phyloP scores from a whole-genome alignment of 75 land plant species.

The Adiantum capillusveneris region DNA sequence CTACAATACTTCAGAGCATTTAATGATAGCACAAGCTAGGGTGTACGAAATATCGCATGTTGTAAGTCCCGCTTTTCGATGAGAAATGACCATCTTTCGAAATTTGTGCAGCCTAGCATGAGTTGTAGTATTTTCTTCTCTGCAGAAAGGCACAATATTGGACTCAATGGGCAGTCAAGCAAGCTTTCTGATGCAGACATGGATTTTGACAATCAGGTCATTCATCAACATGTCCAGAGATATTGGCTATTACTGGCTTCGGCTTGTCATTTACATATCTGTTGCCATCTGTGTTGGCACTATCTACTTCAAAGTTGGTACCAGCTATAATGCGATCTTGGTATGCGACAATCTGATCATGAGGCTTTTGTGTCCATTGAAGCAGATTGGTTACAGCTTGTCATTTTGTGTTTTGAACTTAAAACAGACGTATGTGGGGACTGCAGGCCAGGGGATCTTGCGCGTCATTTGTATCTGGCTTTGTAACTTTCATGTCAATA shows the following conservation, averaged over 20 bases:
- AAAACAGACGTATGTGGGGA: not conserved
- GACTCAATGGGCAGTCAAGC: slow-evolving; percentile 89
- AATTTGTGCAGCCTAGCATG: no score
- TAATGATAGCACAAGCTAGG: slow-evolving; percentile 5
- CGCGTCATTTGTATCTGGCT: slow-evolving; percentile 80
- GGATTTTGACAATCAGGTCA: slow-evolving; percentile 66
- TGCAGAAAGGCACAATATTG: slow-evolving; percentile 77
- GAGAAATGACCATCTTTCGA: no score
- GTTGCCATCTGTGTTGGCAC: slow-evolving; percentile 92
- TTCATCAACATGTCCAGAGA: slow-evolving; percentile 95
- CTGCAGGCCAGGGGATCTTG: slow-evolving; percentile 88
- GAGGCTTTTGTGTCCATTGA: not conserved
- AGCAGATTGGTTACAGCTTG: not conserved
- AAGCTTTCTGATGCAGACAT: slow-evolving; percentile 78
- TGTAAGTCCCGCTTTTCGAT: not conserved
- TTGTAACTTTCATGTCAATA: slow-evolving; percentile 87
- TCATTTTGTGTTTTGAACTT: not conserved
- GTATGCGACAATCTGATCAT: slow-evolving; percentile 21
- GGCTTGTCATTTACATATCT: slow-evolving; percentile 83
- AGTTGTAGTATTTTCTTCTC: not conserved
- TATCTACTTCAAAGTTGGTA: slow-evolving; percentile 76
- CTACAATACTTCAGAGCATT: slow-evolving; percentile 4
- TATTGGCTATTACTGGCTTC: slow-evolving; percentile 95
- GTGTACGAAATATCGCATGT: slow-evolving; percentile 6
- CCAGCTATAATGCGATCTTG: slow-evolving; percentile 69